phyloP scores from a whole-genome alignment of 345 rosid genomes.

The Citrus maxima region DNA sequence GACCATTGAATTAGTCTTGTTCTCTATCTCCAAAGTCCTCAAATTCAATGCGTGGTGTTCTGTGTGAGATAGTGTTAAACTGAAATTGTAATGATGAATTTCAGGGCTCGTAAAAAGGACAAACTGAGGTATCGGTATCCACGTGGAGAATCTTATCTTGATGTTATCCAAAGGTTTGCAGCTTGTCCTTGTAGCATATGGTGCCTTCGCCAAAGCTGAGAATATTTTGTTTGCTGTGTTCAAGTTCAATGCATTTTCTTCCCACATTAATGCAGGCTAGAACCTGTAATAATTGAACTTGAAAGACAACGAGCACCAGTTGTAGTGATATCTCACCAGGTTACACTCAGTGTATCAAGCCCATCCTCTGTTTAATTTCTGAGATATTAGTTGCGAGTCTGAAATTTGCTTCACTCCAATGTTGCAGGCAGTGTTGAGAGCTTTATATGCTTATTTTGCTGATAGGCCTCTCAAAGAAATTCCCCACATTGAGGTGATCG shows the following conservation, averaged over 20 bases:
- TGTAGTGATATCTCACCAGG: slow-evolving; percentile 98
- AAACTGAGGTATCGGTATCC: slow-evolving; percentile 93
- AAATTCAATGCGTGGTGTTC: neutral
- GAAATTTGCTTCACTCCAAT: slow-evolving; percentile 1
- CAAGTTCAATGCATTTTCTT: slow-evolving; percentile 5
- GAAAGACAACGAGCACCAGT: slow-evolving; percentile 99
- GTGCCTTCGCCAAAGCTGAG: neutral
- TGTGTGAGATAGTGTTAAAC: neutral
- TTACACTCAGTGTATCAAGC: slow-evolving; percentile 21
- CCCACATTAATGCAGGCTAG: slow-evolving; percentile 60
- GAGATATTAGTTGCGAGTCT: neutral
- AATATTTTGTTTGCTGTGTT: neutral
- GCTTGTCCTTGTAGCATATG: neutral
- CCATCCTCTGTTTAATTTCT: slow-evolving; percentile 4
- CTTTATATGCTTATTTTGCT: slow-evolving; percentile 98
- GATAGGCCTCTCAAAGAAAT: slow-evolving; percentile 96
- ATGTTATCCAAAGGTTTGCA: slow-evolving; percentile 92
- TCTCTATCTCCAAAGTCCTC: neutral
- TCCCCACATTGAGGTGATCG: slow-evolving; percentile 89
- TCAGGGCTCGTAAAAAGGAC: slow-evolving; percentile 84
- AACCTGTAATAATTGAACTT: slow-evolving; percentile 97
- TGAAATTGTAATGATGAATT: neutral
- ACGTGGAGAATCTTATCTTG: slow-evolving; percentile 98
- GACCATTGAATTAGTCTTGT: neutral
- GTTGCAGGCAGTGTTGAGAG: slow-evolving; percentile 94